Conservation (phyloP, 2,329 filamentous ascomycete genomes). For the Stachybotrys elegans region DNA sequence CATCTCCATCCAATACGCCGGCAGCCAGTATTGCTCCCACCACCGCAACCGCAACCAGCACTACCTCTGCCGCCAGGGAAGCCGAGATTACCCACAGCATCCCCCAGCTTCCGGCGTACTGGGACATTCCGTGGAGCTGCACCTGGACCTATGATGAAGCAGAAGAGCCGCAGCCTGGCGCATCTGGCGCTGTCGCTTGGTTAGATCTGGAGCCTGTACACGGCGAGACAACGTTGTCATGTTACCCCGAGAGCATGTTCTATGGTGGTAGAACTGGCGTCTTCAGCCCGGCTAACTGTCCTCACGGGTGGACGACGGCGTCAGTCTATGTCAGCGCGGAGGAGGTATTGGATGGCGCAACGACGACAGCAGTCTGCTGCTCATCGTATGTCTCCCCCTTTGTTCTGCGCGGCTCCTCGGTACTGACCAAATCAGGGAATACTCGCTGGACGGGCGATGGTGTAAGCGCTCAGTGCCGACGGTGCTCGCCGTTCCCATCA, state of each 20-base stretch:
- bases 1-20: background rate
- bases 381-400: constrained; percentile 30
- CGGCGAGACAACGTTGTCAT: constrained; percentile 32
- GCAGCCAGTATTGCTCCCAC: background rate
- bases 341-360: constrained; percentile 19
- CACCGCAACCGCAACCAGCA: constrained; percentile 3
- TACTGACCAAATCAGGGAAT: constrained; percentile 24
- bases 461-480: constrained; percentile 30
- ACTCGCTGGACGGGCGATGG: constrained; percentile 23
- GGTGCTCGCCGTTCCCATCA: constrained; percentile 29
- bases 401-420: background rate
- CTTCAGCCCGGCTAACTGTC: constrained; percentile 34
- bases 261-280: constrained; percentile 28
- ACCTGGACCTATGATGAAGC: constrained; percentile 33
- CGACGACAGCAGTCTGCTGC: constrained; percentile 35
- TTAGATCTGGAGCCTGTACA: constrained; percentile 30
- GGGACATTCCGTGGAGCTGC: constrained; percentile 29
- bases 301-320: constrained; percentile 34
- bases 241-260: constrained; percentile 37
- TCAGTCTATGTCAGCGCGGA: constrained; percentile 24
- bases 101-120: constrained; percentile 32
- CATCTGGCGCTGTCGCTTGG: constrained; percentile 26
- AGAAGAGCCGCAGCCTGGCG: constrained; percentile 14
- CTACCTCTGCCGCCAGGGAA: background rate
- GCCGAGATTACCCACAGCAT: constrained; percentile 15